Base-by-base conservation (phyloP, 1,284 basidiomycete genomes). In the Ceratobasidium sp. region DNA sequence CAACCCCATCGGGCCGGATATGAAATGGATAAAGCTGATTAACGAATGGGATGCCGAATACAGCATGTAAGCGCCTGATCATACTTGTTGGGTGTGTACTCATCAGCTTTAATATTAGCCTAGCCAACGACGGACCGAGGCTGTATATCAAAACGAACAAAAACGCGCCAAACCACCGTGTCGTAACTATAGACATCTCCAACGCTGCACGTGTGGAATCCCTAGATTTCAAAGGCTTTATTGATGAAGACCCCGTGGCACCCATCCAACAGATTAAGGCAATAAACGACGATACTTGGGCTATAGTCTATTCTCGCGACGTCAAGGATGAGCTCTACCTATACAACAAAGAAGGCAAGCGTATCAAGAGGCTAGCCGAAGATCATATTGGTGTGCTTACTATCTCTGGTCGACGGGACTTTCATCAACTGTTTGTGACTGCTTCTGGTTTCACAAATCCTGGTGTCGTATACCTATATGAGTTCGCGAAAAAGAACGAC, bases 291-390 rank as follows among this genome's bases (percentile, higher is more conserved):
- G 89, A 93, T 83, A 88, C 90, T 73, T 88, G 95, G 64, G 89
- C 90, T 10, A 83, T 94, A 18, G 86, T 90, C 66, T 95, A 95
- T 87, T 93, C 93, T 82, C 89, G 91, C 78, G 93, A 96, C 82
- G 95, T 94, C 82, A 94, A 93, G 81, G 94, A 96, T 83, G 93
- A 95, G 84, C 87, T 96, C 53, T 95, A 95, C 84, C 84, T 96
- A 75, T 92, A 93, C 85, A 87, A 90, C 58, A 66, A 81, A 75
- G 84, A 86, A 0, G 95, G 95, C 51, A 84, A 87, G 81, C 87
- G 86, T 69, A 81, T 94, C 75, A 85, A 86, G 55, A 91, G 91
- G 5, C 85, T 96, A 20, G 91, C 90, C 2, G 85, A 89, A 5
- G 90, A 93, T 66, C 91, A 94, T 70, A 91, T 97, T 40, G 95